Evolutionary conservation across 352 stramenopile genomes (phyloP).

Genomic region (Thalassiosira sp.): DNA sequence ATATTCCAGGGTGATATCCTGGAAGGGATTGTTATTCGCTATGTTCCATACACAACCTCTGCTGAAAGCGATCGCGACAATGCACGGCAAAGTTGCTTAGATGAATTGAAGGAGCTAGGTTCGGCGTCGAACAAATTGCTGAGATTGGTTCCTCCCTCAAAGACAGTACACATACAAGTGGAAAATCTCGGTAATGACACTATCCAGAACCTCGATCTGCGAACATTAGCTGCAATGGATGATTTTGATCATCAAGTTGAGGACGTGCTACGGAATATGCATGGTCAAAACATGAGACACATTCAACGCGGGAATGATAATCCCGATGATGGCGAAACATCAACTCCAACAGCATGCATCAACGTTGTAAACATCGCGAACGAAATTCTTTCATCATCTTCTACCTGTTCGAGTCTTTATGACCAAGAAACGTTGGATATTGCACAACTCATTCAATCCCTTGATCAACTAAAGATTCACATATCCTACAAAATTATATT

Average conservation of each 20-base stretch:
- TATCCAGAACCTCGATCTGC: slow-evolving; percentile 18
- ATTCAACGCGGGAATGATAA: slow-evolving; percentile 14
- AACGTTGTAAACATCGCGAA: slow-evolving; percentile 31
- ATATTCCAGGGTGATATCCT: slow-evolving; percentile 78
- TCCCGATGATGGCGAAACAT: slow-evolving; percentile 2
- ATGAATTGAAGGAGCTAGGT: slow-evolving; percentile 45
- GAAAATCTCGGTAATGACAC: slow-evolving; percentile 1
- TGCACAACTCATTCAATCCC: slow-evolving; percentile 58
- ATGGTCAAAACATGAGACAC: slow-evolving; percentile 19
- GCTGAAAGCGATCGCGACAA: background rate
- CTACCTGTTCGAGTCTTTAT: background rate
- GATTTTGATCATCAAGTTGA: slow-evolving; percentile 37
- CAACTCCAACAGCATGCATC: slow-evolving; percentile 11
- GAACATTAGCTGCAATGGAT: slow-evolving; percentile 5
- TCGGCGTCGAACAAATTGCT: slow-evolving; percentile 37
- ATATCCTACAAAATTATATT: slow-evolving; percentile 58
- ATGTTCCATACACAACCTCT: slow-evolving; percentile 52
- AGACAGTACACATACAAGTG: background rate
- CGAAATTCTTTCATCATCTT: slow-evolving; percentile 23
- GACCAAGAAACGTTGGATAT: slow-evolving; percentile 70
- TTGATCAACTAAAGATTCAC: slow-evolving; percentile 54
- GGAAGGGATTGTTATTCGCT: slow-evolving; percentile 80
- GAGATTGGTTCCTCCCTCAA: slow-evolving; percentile 34
- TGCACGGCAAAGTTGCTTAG: background rate
- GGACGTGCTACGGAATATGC: slow-evolving; percentile 5